Percentiles rank a stretch among this genome's conserved stretches.
Evolutionary conservation across 208 protist species (phyloP).

Genomic region (Angomonas deanei): DNA sequence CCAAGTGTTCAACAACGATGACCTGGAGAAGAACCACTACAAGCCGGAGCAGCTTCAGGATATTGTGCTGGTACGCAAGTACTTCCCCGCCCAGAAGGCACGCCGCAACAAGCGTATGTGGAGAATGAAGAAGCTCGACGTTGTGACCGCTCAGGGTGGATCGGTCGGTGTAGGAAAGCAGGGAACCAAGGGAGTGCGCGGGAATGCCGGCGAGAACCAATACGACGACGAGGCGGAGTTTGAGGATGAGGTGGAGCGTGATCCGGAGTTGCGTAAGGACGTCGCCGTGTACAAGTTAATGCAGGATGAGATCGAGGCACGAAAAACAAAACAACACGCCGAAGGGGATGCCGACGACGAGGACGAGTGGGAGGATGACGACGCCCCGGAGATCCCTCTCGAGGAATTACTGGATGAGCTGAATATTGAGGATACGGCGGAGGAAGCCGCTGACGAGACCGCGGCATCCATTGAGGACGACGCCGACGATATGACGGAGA

Average conservation of each 20-base stretch:
- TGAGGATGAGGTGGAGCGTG: conserved; percentile 84
- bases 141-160: conserved; percentile 52
- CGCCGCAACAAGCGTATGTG: conserved; percentile 64
- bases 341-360: neutral
- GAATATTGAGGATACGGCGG: conserved; percentile 50
- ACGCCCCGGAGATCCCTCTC: conserved; percentile 48
- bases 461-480: conserved; percentile 14
- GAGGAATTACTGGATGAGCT: conserved; percentile 88
- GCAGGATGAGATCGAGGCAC: conserved; percentile 39
- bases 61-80: conserved; percentile 92
- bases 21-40: conserved; percentile 71
- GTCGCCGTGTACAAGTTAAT: conserved; percentile 76
- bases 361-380: conserved; percentile 47
- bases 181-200: conserved; percentile 6
- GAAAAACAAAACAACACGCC: conserved; percentile 6
- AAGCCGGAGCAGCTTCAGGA: conserved; percentile 79
- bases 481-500: conserved; percentile 16
- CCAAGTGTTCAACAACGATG: conserved; percentile 89
- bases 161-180: conserved; percentile 16
- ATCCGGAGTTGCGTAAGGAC: conserved; percentile 75
- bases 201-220: neutral
- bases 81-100: conserved; percentile 79
- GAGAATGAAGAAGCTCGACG: conserved; percentile 80
- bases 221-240: conserved; percentile 72
- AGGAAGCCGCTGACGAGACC: conserved; percentile 8